Evolutionary conservation across 805 yeast species (phyloP).

Genomic region (Lachancea sp.): DNA sequence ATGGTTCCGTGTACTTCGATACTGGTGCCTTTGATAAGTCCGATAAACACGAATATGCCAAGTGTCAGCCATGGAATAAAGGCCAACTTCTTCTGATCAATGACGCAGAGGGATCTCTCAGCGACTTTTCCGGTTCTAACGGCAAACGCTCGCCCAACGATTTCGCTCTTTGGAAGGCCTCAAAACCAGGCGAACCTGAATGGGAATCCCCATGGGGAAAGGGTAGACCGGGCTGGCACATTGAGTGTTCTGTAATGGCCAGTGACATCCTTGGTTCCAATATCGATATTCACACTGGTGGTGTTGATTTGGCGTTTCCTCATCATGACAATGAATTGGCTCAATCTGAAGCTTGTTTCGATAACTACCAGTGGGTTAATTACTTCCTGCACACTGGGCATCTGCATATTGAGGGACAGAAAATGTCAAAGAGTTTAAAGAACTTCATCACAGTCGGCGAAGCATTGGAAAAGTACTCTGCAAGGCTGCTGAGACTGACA

Average conservation of each 20-base stretch:
- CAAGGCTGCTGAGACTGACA: slow-evolving; percentile 84
- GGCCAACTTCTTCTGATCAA: slow-evolving; percentile 78
- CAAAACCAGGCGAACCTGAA: slow-evolving; percentile 94
- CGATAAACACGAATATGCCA: slow-evolving; percentile 79
- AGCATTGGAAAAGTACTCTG: slow-evolving; percentile 62
- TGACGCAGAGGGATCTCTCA: slow-evolving; percentile 91
- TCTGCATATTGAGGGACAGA: slow-evolving; percentile 95
- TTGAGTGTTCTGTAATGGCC: slow-evolving; percentile 99
- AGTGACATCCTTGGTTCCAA: slow-evolving; percentile 73
- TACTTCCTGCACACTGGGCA: slow-evolving; percentile 97
- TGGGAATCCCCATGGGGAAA: slow-evolving; percentile 96
- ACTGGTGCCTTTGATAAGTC: slow-evolving; percentile 71
- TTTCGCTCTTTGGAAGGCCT: slow-evolving; percentile 94
- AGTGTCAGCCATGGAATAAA: slow-evolving; percentile 97
- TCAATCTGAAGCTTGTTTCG: slow-evolving; percentile 89
- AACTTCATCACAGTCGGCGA: slow-evolving; percentile 93
- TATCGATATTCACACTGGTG: slow-evolving; percentile 96
- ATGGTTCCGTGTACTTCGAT: slow-evolving; percentile 96
- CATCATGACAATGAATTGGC: slow-evolving; percentile 99
- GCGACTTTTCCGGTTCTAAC: slow-evolving; percentile 36
- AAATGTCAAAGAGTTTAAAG: slow-evolving; percentile 92
- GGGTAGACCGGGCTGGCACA: slow-evolving; percentile 99
- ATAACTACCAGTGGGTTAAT: slow-evolving; percentile 91
- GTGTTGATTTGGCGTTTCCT: slow-evolving; percentile 95
- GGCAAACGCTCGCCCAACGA: slow-evolving; percentile 74